phyloP scores from a whole-genome alignment of 1,284 basidiomycete species.

The Anthracocystis panici-leucophaei region DNA sequence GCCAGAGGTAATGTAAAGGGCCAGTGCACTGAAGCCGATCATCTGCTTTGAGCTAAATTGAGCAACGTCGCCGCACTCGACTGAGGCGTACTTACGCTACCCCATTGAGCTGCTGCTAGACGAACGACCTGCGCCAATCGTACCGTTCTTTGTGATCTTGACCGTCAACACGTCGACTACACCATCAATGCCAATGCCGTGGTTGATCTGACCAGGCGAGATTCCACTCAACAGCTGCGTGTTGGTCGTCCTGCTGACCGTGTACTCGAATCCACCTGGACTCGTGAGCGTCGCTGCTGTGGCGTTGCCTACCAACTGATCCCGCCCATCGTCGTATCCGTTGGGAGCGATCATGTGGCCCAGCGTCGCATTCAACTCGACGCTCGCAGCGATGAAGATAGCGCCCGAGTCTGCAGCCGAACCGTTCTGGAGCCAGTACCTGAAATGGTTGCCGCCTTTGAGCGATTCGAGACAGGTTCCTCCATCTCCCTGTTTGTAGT shows the following conservation, averaged over 20 bases:
- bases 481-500: constrained; percentile 54
- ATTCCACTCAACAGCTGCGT: constrained; percentile 40
- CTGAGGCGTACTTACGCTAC: constrained; percentile 28
- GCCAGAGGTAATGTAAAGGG: constrained; percentile 9
- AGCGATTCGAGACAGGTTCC: constrained; percentile 59
- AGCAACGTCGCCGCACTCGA: constrained; percentile 6
- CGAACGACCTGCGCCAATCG: constrained; percentile 31
- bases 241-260: constrained; percentile 42
- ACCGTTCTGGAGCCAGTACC: constrained; percentile 66
- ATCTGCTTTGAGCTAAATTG: background rate
- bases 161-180: constrained; percentile 61
- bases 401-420: constrained; percentile 56
- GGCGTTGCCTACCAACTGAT: constrained; percentile 61
- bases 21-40: background rate
- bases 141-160: constrained; percentile 56
- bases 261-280: constrained; percentile 54
- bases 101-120: constrained; percentile 11
- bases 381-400: constrained; percentile 63
- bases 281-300: constrained; percentile 55
- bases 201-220: constrained; percentile 58
- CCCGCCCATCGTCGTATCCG: constrained; percentile 65
- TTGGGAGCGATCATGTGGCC: constrained; percentile 60
- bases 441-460: constrained; percentile 65
- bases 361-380: constrained; percentile 50
- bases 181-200: constrained; percentile 62